A percentile compares a stretch with the other conserved stretches of the same genome.
Evolutionary conservation across 768 basidiomycete species (phyloP).

Genomic region (Leccinum pellstonianum): DNA sequence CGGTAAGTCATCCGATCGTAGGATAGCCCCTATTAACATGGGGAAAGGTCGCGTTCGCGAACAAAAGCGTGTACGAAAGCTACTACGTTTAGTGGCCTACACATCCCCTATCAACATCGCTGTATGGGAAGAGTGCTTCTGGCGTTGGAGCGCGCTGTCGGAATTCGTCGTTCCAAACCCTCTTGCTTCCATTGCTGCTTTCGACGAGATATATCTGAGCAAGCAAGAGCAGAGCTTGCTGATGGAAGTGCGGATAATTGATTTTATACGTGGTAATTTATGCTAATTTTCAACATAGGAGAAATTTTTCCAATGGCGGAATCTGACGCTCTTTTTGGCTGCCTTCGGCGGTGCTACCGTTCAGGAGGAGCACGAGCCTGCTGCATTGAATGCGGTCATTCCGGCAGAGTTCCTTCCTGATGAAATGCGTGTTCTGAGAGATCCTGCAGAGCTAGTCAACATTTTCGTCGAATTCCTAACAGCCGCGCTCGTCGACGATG

Average conservation of each 20-base stretch:
- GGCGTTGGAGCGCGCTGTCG: conserved; percentile 65
- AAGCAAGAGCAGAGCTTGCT: conserved; percentile 39
- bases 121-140: conserved; percentile 83
- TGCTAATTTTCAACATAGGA: conserved; percentile 46
- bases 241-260: conserved; percentile 34
- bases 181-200: conserved; percentile 34
- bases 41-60: conserved; percentile 67
- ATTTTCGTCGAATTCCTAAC: conserved; percentile 68
- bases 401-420: conserved; percentile 65
- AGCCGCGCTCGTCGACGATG: conserved; percentile 62
- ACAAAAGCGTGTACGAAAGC: conserved; percentile 76
- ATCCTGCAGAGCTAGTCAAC: conserved; percentile 57
- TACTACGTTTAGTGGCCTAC: conserved; percentile 61
- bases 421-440: conserved; percentile 61
- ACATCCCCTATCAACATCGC: conserved; percentile 69
- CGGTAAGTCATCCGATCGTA: conserved; percentile 44
- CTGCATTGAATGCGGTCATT: conserved; percentile 52
- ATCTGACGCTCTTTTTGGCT: conserved; percentile 74
- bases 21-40: conserved; percentile 5
- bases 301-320: conserved; percentile 79
- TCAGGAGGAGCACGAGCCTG: conserved; percentile 49
- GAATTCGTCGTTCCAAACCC: conserved; percentile 51
- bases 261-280: not conserved
- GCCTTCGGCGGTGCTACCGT: conserved; percentile 69
- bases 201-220: conserved; percentile 35